Conservation (phyloP, 805 yeast genomes). For the Ogataea polymorpha region DNA sequence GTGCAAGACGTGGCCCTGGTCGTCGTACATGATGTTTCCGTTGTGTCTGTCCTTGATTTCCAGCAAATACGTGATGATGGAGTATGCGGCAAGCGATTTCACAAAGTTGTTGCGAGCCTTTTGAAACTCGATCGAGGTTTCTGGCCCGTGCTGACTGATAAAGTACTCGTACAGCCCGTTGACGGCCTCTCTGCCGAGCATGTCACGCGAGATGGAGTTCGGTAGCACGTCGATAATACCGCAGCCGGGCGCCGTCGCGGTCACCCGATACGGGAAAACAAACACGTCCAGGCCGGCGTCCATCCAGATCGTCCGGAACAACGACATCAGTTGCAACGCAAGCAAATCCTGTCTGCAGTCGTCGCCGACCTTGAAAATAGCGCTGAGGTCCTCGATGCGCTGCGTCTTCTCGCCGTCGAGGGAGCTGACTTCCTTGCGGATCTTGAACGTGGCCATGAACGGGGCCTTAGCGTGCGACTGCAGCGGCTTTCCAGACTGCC, state of each 20-base stretch:
- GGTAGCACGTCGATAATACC: conserved; percentile 98
- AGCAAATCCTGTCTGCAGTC: conserved; percentile 97
- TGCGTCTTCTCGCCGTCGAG: conserved; percentile 34
- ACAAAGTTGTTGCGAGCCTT: conserved; percentile 89
- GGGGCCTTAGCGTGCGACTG: conserved; percentile 99
- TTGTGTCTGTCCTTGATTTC: conserved; percentile 98
- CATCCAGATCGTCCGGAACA: conserved; percentile 88
- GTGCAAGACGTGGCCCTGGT: conserved; percentile 90
- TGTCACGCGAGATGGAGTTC: conserved; percentile 91
- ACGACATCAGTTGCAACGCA: conserved; percentile 86
- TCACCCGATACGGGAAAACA: conserved; percentile 91
- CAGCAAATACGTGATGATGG: conserved; percentile 82
- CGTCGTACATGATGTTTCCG: conserved; percentile 96
- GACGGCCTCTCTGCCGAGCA: conserved; percentile 98
- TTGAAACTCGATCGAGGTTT: conserved; percentile 83
- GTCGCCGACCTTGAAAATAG: conserved; percentile 98
- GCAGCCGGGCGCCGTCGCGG: conserved; percentile 99
- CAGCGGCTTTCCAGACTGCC: conserved; percentile 89
- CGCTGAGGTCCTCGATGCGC: conserved; percentile 59
- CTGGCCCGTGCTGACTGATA: conserved; percentile 92
- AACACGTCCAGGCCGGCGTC: conserved; percentile 83
- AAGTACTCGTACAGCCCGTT: conserved; percentile 94
- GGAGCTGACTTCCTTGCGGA: conserved; percentile 54
- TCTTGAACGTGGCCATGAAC: conserved; percentile 92
- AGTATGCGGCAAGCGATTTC: conserved; percentile 91